Percentiles rank a stretch among this genome's conserved stretches.
These are phyloP conservation scores for Xylariaceae sp. DNA, from an alignment of 2,329 filamentous ascomycete genomes.

Conservation along the genomic window DNA sequence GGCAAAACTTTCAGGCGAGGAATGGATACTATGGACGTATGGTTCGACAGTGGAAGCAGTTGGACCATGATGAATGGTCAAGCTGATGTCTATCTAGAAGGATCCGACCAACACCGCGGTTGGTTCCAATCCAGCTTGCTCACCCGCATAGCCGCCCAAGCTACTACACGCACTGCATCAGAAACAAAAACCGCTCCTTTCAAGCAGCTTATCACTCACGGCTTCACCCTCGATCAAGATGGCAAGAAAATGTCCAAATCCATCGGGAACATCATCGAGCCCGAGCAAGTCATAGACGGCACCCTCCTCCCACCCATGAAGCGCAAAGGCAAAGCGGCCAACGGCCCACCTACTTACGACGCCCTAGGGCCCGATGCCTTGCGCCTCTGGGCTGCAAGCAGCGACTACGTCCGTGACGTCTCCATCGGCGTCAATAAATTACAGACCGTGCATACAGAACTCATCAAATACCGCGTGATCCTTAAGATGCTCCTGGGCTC, in stretches of 20 bases:
- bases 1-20: slow-evolving; percentile 65
- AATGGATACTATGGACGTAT: slow-evolving; percentile 97
- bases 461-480: slow-evolving; percentile 86
- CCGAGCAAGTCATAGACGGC: slow-evolving; percentile 81
- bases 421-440: slow-evolving; percentile 76
- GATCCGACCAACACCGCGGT: slow-evolving; percentile 91
- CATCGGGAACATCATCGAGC: slow-evolving; percentile 81
- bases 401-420: slow-evolving; percentile 88
- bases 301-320: slow-evolving; percentile 70
- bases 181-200: slow-evolving; percentile 61
- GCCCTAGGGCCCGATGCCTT: slow-evolving; percentile 82
- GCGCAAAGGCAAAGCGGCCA: slow-evolving; percentile 52
- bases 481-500: slow-evolving; percentile 88
- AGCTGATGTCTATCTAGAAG: slow-evolving; percentile 90
- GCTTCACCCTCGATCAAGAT: slow-evolving; percentile 83
- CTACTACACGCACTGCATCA: slow-evolving; percentile 34
- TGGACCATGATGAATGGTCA: slow-evolving; percentile 64
- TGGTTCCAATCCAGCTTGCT: slow-evolving; percentile 98
- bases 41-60: slow-evolving; percentile 97
- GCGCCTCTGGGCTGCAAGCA: slow-evolving; percentile 86
- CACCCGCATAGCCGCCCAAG: slow-evolving; percentile 71
- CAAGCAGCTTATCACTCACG: slow-evolving; percentile 87
- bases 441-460: slow-evolving; percentile 68
- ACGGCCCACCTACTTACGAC: slow-evolving; percentile 51
- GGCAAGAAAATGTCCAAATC: slow-evolving; percentile 99